Evolutionary conservation across 2,329 filamentous ascomycete species (phyloP), one percentile per base, ranked within the genome.

Genomic region (Claviceps arundinis): DNA sequence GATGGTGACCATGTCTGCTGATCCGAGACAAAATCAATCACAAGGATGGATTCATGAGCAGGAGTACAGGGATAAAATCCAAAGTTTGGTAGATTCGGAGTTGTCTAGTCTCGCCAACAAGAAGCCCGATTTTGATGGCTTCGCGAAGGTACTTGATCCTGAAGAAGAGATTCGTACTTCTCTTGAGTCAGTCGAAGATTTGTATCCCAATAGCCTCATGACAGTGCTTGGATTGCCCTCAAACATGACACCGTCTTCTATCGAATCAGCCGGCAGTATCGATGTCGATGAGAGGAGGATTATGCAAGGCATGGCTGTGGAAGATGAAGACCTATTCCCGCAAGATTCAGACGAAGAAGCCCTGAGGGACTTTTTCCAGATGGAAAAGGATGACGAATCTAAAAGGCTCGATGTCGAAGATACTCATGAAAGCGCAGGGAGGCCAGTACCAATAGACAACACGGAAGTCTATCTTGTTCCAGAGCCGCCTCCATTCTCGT

Each of bases 11-110:
- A 94, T 97, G 83, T 95, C 89, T 41, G 89, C 89, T 5, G 86
- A 93, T 65, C 73, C 82, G 37, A 78, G 89, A 50, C 77, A 87
- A 54, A 80, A 81, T 2, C 77, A 83, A 41, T 74, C 80, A n/a
- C 80, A 82, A n/a, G 84, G 82, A 0, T 98, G 93, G 91, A 85
- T 96, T 52, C 90, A 96, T 58, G 91, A 97, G 64, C 82, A 88
- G 47, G 90, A 95, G 61, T 91, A 85, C 61, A 74, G 80, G 37
- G 72, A 82, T 44, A 75, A 85, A 58, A 71, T 95, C 2, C 67
- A 72, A 34, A 70, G 77, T 26, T 72, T 94, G 24, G 78, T 87
- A 8, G 63, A 69, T 1, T 73, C 84, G 24, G 89, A 96, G 63
- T 76, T 72, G 54, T 67, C 67, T 5, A 68, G 67, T 26, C 65